Evolutionary conservation across 352 stramenopile species (phyloP), one percentile per base, ranked within the genome.

Genomic region (Globisporangium emineosum): DNA sequence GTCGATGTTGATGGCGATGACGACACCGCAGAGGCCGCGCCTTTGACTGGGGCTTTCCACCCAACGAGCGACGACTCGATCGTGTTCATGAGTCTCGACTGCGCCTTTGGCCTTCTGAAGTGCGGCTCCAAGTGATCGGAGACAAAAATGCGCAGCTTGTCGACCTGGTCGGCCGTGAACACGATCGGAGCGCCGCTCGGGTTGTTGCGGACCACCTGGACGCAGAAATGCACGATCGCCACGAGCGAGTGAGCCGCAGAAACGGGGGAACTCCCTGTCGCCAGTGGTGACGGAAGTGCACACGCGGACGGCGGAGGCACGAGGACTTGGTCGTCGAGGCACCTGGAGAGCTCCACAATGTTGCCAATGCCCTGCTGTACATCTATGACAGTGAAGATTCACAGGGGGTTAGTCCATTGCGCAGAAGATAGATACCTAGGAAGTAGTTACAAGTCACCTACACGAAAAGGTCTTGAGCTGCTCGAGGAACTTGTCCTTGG

Each of bases 291-390:
- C 61, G 50, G n/a, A n/a, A 47, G 33, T 6, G 8, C 55, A 5
- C 6, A 40, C 19, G 53, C 52, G 10, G 64, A 29, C 10, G 70
- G 65, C 5, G 54, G 65, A 29, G 60, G 47, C 2, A 58, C 23
- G 6, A 25, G 50, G 27, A 29, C 6, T 5, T 66, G 69, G 23
- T 79, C 79, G 45, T 86, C 74, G 4, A 89, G 70, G 54, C 80
- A 87, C 59, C 77, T 68, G 10, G 87, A 60, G 42, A 89, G 54
- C 52, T 86, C 80, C 5, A 81, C 72, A 32, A 86, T 80, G 49
- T 87, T 83, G 37, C 76, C 43, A 25, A 89, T 62, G 3, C 80
- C 80, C 61, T 89, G 80, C 56, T 89, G 77, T 0, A 84, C 70
- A 21, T 80, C 74, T 81, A 27, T 12, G 62, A 2, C 32, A 57